Evolutionary conservation across 2,329 filamentous ascomycete genomes (phyloP).

Genomic region (Trichophyton mentagrophytes): DNA sequence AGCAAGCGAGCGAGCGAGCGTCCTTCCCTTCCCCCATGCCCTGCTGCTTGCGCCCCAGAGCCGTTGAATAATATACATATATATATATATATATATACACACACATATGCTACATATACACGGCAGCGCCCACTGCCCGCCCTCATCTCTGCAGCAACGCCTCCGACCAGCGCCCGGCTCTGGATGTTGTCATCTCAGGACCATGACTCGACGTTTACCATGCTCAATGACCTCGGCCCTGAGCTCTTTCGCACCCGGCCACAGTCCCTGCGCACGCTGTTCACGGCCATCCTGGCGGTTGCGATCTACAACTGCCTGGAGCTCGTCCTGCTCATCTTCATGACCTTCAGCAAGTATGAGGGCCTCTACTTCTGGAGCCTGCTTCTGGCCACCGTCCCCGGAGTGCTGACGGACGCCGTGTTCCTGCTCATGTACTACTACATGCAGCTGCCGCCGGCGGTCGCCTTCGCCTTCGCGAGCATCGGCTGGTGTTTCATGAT

Average conservation of each 20-base stretch:
- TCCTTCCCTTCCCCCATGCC: not conserved
- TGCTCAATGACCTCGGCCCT: not conserved
- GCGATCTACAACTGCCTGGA: conserved; percentile 20
- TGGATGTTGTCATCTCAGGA: not conserved
- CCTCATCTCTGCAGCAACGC: not conserved
- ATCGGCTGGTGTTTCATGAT: conserved; percentile 35
- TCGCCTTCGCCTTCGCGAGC: not conserved
- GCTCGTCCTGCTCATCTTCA: conserved; percentile 32
- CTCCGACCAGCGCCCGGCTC: not conserved
- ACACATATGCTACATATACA: too few relatives aligned
- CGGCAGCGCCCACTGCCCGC: too few relatives aligned
- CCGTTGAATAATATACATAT: too few relatives aligned
- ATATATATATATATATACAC: too few relatives aligned
- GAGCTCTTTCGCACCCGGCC: not conserved
- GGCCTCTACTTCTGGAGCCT: conserved; percentile 39
- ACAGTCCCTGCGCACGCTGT: not conserved
- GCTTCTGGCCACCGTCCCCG: conserved; percentile 25
- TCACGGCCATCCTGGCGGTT: not conserved
- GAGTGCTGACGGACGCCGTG: conserved; percentile 27
- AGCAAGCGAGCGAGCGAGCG: not conserved
- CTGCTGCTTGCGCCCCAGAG: not conserved
- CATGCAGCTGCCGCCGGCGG: not conserved
- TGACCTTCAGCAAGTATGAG: conserved; percentile 33
- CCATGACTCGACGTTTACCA: not conserved
- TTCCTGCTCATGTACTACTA: conserved; percentile 1